Percentiles rank a stretch among this genome's conserved stretches.
phyloP scores from a whole-genome alignment of 176 grass and related monocot species.

The Avena atlantica region DNA sequence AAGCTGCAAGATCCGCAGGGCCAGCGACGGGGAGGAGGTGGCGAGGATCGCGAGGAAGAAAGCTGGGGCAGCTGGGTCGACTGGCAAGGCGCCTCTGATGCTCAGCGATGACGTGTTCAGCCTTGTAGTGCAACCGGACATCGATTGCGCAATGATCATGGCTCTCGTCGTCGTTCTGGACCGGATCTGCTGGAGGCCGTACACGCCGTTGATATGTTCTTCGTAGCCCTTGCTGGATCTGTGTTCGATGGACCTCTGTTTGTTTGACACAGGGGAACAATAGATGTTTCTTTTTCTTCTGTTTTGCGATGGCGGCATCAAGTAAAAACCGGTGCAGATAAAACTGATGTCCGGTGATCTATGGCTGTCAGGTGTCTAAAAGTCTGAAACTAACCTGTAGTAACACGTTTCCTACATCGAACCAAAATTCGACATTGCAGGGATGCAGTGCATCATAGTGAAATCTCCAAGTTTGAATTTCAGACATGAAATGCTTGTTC shows the following conservation, averaged over 20 bases:
- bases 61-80: background rate
- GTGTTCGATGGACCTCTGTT: background rate
- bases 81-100: background rate
- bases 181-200: constrained; percentile 64
- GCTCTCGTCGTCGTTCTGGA: constrained; percentile 78
- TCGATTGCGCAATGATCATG: constrained; percentile 67
- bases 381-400: constrained; percentile 2
- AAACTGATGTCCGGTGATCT: background rate
- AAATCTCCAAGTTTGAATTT: background rate
- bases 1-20: constrained; percentile 64
- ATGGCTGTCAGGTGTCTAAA: background rate
- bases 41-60: constrained; percentile 70
- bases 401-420: background rate
- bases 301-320: background rate
- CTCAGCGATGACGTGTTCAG: constrained; percentile 86
- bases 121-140: constrained; percentile 51
- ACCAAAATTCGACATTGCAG: background rate
- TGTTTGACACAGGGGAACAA: background rate
- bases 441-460: background rate
- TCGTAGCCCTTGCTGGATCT: constrained; percentile 10
- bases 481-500: background rate
- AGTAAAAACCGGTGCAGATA: background rate
- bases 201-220: constrained; percentile 57
- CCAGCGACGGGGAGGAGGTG: constrained; percentile 57
- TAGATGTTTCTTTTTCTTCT: background rate